A percentile compares a stretch with the other conserved stretches of the same genome.
These are phyloP conservation scores for Fusarium irregulare DNA, from an alignment of 2,329 filamentous ascomycete genomes.

Conservation along the genomic window DNA sequence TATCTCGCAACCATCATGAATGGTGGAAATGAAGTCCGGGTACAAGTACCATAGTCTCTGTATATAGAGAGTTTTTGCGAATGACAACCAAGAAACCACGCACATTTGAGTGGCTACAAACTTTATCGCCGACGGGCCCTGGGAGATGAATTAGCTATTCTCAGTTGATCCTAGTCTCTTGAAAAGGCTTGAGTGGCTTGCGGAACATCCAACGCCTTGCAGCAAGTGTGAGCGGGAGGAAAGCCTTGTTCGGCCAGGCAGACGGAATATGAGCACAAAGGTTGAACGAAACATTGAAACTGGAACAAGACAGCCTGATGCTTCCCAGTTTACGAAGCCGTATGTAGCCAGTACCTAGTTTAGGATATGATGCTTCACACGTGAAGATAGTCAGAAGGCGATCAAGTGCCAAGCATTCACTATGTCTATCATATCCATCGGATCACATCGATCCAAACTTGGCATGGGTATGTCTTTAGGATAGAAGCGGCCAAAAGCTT, in stretches of 20 bases:
- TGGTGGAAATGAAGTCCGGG: conserved; percentile 44
- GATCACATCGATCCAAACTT: conserved; percentile 26
- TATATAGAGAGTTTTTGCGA: conserved; percentile 15
- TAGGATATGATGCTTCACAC: background rate
- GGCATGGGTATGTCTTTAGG: background rate
- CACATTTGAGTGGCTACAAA: conserved; percentile 15
- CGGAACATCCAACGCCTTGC: conserved; percentile 20
- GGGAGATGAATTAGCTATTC: conserved; percentile 6
- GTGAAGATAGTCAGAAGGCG: background rate
- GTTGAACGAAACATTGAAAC: background rate
- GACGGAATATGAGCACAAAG: conserved; percentile 2
- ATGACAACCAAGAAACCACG: background rate
- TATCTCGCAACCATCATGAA: conserved; percentile 28
- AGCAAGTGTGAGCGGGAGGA: conserved; percentile 15
- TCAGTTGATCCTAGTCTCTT: background rate
- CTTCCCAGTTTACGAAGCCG: background rate
- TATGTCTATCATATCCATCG: conserved; percentile 13
- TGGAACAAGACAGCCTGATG: conserved; percentile 11
- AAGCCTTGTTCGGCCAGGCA: conserved; percentile 1
- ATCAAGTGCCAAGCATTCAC: conserved; percentile 24
- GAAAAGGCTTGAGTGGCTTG: conserved; percentile 21
- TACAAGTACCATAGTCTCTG: background rate
- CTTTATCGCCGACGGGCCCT: conserved; percentile 10
- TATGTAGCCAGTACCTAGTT: background rate
- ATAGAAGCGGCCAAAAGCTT: conserved; percentile 31